These are phyloP conservation scores for Erigeron philadelphicus DNA, from an alignment of 140 eudicot species.

Conservation along the genomic window DNA sequence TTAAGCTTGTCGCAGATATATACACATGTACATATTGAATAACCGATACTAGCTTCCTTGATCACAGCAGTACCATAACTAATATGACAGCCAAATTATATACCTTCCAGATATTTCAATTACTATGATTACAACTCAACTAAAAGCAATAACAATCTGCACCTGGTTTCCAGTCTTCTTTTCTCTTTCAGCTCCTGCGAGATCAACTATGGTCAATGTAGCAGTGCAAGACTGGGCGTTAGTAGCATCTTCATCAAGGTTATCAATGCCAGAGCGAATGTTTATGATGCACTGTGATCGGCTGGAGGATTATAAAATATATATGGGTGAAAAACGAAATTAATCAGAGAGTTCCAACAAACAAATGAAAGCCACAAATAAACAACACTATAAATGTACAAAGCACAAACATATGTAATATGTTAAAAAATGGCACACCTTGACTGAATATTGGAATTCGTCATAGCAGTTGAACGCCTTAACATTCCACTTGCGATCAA, in stretches of 20 bases:
- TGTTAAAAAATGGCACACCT: constrained; percentile 39
- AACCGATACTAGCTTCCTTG: neutral
- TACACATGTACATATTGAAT: too few species aligned
- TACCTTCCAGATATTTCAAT: constrained; percentile 2
- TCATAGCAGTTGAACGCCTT: constrained; percentile 77
- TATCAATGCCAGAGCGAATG: constrained; percentile 42
- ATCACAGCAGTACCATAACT: neutral
- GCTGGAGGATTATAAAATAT: constrained; percentile 30
- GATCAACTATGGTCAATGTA: constrained; percentile 76
- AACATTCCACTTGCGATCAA: constrained; percentile 60
- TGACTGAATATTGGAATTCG: constrained; percentile 75
- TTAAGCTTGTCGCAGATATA: too few species aligned
- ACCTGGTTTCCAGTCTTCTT: constrained; percentile 92
- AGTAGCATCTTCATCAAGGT: constrained; percentile 37
- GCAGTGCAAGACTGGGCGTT: constrained; percentile 30
- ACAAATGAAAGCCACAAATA: constrained; percentile 1
- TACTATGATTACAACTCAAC: neutral
- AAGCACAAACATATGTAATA: neutral
- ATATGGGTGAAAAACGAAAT: neutral
- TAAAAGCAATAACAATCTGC: neutral
- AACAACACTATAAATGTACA: neutral
- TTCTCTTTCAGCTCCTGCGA: constrained; percentile 96
- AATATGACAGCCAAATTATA: neutral
- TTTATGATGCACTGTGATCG: constrained; percentile 93
- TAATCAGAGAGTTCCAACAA: neutral